Base-by-base conservation (phyloP, 2,329 filamentous ascomycete genomes). In the Trichoderma koningiopsis region DNA sequence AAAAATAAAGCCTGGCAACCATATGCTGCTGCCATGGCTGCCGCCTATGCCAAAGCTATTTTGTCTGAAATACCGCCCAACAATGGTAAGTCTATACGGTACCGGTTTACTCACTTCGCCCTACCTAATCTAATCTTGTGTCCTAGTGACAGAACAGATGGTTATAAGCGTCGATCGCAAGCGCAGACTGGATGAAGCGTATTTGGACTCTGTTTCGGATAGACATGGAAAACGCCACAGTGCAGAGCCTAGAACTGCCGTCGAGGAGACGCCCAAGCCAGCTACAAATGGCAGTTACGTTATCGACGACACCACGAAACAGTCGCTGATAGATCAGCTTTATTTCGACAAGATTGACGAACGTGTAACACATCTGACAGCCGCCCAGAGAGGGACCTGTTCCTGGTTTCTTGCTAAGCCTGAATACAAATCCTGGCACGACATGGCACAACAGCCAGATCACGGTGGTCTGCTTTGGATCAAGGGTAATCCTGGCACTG, bases 341-440 rank as follows among this genome's bases (percentile, higher is more conserved):
- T 64, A 64, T 22, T 56, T 64, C 5, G 47, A 55, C 11, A 40
- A 64, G 7, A 64, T 64, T 4, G 61, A 56, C 11, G 61, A 64
- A 16, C 61, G 61, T 4, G 11, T 43, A 11, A 56, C 55, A 29
- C 47, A n/a, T 1, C 2, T 66, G n/a, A 37, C 52, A 1, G 52
- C 52, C 11, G 52, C 63, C 14, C 64, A 68, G 49, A 43, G 22
- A 1, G 52, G 11, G 22, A 75, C 74, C 0, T 76, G 72, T 5
- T n/a, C n/a, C 0, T 76, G 73, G 74, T 62, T 76, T 0, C 56
- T 74, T 0, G 3, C 49, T 0, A 53, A 70, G 2, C 29, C 24
- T 0, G 16, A 71, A 0, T 75, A 74, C 4, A 19, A 61, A 0
- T 22, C 11, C 5, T 75, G 74, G 72, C 14, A 70, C 1, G 13